A percentile compares a stretch with the other conserved stretches of the same genome.
Conservation (phyloP, 345 rosid species). For the Citrus reticulata region DNA sequence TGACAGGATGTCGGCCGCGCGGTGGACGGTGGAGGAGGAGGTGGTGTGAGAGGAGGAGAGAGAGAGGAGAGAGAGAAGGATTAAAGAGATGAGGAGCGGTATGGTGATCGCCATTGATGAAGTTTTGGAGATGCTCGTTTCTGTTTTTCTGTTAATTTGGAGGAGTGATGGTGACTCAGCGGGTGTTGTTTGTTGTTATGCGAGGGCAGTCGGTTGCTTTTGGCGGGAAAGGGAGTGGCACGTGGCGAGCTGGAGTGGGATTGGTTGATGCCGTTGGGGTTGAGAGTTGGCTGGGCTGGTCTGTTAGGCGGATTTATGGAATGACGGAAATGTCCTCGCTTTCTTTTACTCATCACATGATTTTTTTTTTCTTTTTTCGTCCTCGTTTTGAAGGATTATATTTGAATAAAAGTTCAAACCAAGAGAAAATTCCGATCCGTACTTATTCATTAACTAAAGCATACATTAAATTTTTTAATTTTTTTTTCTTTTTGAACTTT, state of each 20-base stretch:
- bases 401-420: too few species aligned
- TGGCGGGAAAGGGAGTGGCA: constrained; percentile 19
- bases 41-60: constrained; percentile 10
- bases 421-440: too few species aligned
- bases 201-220: neutral
- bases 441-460: too few species aligned
- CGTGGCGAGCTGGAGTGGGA: neutral
- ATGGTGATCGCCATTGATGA: constrained; percentile 25
- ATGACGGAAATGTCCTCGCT: neutral
- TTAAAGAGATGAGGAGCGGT: neutral
- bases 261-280: neutral
- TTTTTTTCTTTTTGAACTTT: too few species aligned
- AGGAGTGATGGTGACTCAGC: neutral
- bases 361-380: too few species aligned
- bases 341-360: neutral
- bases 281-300: neutral
- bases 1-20: constrained; percentile 27
- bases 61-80: neutral
- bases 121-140: neutral
- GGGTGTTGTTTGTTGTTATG: too few species aligned
- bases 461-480: too few species aligned
- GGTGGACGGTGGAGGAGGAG: constrained; percentile 13
- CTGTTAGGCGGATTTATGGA: neutral
- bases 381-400: too few species aligned
- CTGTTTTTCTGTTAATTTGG: neutral